Evolutionary conservation across 345 rosid species (phyloP), one percentile per base, ranked within the genome.

Genomic region (Trapa incisa): DNA sequence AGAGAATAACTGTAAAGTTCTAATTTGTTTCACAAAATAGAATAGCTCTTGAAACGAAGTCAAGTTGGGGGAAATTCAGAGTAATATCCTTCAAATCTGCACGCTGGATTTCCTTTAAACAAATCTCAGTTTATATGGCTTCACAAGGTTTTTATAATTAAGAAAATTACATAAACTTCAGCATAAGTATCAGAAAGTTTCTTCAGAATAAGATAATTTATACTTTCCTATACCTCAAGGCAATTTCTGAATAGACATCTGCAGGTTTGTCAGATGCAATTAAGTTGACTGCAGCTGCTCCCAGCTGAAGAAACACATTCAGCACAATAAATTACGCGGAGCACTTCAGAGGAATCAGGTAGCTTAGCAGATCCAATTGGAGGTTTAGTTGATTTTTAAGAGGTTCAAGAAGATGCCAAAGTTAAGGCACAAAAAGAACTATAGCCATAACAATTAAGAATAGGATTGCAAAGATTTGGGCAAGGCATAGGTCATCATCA

Each of bases 251-350:
- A 76, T 94, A 94, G 73, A 94, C 95, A 81, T 94, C 99, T 67
- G 97, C 92, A 66, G 96, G 97, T 77, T 87, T 85, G 50, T 91
- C 92, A 69, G 83, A 80, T 35, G 85, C 83, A 35, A 91, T 85
- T 77, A 94, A 81, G 80, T 94, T 94, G 79, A 91, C 99, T 67
- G 99, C 97, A 48, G 90, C 93, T 70, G 97, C 99, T 86, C 87
- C 97, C 67, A 82, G 80, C 99, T 94, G 76, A 39, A 57, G 73
- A 65, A 78, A 77, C 14, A 71, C 1, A 47, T 36, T 17, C 41
- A 71, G 45, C 37, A 58, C 38, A 35, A 35, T 58, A 58, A 58
- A 8, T 9, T 1, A 32, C 63, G 35, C 5, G 63, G 56, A 58
- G 37, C 63, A 58, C 38, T 32, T 5, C 36, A 50, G 63, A 7